These are phyloP conservation scores for Brasilioporus rufonigricans DNA, from an alignment of 768 basidiomycete species.

Conservation along the genomic window DNA sequence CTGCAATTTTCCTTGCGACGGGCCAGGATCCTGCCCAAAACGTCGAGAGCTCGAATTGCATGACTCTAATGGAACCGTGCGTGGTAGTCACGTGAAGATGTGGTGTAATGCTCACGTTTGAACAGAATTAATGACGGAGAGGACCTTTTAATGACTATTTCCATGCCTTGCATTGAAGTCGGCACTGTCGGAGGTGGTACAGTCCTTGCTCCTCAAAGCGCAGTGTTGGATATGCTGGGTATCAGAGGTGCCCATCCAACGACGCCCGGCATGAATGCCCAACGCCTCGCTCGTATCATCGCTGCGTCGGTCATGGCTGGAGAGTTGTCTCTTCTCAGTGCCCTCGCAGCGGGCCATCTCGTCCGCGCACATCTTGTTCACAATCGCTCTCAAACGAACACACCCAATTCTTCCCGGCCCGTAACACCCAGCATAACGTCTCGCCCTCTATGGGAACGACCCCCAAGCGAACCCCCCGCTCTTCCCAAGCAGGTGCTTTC, in stretches of 20 bases:
- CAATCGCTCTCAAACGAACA: constrained; percentile 82
- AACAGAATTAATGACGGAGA: constrained; percentile 79
- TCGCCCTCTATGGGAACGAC: constrained; percentile 25
- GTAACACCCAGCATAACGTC: constrained; percentile 50
- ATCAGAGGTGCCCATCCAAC: constrained; percentile 86
- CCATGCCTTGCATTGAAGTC: constrained; percentile 99
- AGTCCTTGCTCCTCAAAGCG: constrained; percentile 83
- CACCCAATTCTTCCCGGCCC: constrained; percentile 65
- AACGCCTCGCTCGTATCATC: constrained; percentile 85
- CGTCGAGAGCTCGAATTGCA: constrained; percentile 97
- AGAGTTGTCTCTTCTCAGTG: constrained; percentile 87
- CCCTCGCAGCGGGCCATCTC: constrained; percentile 92
- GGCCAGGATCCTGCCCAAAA: constrained; percentile 99
- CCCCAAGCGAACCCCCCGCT: constrained; percentile 6
- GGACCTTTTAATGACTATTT: constrained; percentile 88
- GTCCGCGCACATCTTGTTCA: constrained; percentile 92
- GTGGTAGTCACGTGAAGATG: constrained; percentile 26
- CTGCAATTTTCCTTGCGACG: constrained; percentile 92
- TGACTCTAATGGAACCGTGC: constrained; percentile 98
- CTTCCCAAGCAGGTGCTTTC: constrained; percentile 20
- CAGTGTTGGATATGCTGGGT: constrained; percentile 92
- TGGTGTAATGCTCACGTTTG: constrained; percentile 5
- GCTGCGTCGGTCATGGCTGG: constrained; percentile 96
- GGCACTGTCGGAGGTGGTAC: constrained; percentile 98
- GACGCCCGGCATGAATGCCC: constrained; percentile 86